Conservation (phyloP, 73 alveolate genomes). For the Tetrahymena thermophila region DNA sequence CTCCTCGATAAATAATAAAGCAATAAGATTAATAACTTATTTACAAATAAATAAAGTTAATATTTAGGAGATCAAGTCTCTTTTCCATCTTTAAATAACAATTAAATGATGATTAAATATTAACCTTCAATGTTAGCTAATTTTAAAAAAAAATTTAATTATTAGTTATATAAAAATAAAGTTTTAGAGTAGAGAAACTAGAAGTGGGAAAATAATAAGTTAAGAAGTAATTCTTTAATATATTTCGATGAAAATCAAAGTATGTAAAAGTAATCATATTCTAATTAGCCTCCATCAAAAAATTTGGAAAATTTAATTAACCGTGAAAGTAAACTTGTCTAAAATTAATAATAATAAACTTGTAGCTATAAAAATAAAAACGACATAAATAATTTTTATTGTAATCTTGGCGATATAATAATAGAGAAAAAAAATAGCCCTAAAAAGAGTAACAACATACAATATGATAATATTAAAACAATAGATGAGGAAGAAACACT, state of each 20-base stretch:
- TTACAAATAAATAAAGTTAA: no score
- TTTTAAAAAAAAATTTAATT: no score
- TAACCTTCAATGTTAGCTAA: neutral
- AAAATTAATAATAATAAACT: neutral
- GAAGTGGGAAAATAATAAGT: neutral
- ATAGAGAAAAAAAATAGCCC: neutral
- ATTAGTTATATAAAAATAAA: no score
- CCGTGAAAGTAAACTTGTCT: neutral
- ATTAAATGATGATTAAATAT: no score
- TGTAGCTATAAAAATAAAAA: neutral
- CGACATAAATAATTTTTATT: neutral
- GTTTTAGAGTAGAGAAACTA: neutral
- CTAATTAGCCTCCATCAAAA: neutral
- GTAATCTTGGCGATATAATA: neutral
- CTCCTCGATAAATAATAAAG: neutral
- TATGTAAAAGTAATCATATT: neutral
- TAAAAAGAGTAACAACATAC: neutral
- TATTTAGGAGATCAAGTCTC: neutral
- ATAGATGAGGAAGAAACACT: neutral
- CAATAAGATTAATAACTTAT: no score
- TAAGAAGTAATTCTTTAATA: neutral
- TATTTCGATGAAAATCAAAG: neutral
- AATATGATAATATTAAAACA: neutral
- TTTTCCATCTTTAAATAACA: neutral
- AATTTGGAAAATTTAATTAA: neutral